These are phyloP conservation scores for Suhomyces ambrosiae DNA, from an alignment of 1,139 yeast species.

Conservation along the genomic window DNA sequence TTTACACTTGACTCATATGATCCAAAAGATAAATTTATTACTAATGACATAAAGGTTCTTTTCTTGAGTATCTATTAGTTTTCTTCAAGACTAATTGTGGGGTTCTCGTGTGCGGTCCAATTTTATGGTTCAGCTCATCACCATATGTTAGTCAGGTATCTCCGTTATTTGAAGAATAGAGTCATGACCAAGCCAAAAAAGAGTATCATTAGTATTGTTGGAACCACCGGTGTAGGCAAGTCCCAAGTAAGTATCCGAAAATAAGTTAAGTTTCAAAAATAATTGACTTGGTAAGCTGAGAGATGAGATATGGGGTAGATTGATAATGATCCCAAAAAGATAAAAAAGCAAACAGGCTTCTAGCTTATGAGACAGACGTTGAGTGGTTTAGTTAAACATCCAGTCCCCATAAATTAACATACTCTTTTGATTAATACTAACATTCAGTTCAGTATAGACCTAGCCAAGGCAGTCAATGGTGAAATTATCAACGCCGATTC, in stretches of 20 bases:
- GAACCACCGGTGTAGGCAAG: conserved; percentile 98
- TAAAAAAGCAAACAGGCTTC: too few relatives aligned
- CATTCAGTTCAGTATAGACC: conserved; percentile 63
- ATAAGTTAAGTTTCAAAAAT: not conserved
- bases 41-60: too few relatives aligned
- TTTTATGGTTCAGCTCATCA: not conserved
- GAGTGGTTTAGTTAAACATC: not conserved
- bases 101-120: conserved; percentile 7
- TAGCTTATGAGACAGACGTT: too few relatives aligned
- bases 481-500: conserved; percentile 96
- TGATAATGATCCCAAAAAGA: too few relatives aligned
- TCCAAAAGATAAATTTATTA: too few relatives aligned
- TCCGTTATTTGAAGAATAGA: conserved; percentile 26
- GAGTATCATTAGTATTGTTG: conserved; percentile 71
- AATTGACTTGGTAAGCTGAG: too few relatives aligned
- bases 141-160: conserved; percentile 14
- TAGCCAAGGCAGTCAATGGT: conserved; percentile 78
- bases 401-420: too few relatives aligned
- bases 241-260: conserved; percentile 58
- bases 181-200: conserved; percentile 29
- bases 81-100: not conserved
- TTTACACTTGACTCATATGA: too few relatives aligned
- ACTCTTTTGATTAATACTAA: too few relatives aligned
- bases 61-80: too few relatives aligned
- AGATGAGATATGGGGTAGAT: conserved; percentile 2